Base-by-base conservation (phyloP, 1,139 yeast genomes). In the Pichia sp. region DNA sequence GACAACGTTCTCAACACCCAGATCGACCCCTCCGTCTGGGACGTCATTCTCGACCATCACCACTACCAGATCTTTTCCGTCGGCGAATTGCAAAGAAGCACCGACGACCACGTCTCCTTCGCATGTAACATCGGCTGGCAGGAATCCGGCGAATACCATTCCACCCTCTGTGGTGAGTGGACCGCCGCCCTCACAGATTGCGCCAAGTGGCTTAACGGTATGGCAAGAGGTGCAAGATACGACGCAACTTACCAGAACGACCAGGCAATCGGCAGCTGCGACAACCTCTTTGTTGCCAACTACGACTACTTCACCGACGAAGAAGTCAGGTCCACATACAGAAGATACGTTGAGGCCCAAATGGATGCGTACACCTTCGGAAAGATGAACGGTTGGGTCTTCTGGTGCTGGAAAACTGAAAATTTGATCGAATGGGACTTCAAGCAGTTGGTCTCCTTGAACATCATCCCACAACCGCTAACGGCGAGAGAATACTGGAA, bases 101-200 rank as follows among this genome's bases (percentile, higher is more conserved):
- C 76, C 32, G 72, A 75, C n/a, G 66, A 67, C 34, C 80, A 74
- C 58, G 65, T 78, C 36, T 45, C 57, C 2, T 56, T 55, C 38
- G 70, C 70, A 15, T 67, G 70, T 59, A 47, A 45, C 11, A 61
- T 66, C 62, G 71, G 70, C 30, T 16, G 44, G 10, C 32, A 59
- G 23, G 65, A 67, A 49, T 57, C 59, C 40, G 44, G 47, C 5
- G 63, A 62, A 13, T 75, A 71, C 55, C 85, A 81, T 58, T 77
- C 79, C 52, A 77, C 79, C 1, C 68, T 83, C 3, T 78, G 81
- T 34, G 89, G 88, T 11, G 89, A 84, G 66, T 93, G 93, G 87
- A 79, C 95, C 34, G 97, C 95, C 19, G 97, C 98, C 1, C 76
- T 92, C 62, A 90, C 87, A 0, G 89, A 84, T 62, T 83, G 88